Conservation (phyloP, 176 grass and related monocot species). For the Oryza coarctata region DNA sequence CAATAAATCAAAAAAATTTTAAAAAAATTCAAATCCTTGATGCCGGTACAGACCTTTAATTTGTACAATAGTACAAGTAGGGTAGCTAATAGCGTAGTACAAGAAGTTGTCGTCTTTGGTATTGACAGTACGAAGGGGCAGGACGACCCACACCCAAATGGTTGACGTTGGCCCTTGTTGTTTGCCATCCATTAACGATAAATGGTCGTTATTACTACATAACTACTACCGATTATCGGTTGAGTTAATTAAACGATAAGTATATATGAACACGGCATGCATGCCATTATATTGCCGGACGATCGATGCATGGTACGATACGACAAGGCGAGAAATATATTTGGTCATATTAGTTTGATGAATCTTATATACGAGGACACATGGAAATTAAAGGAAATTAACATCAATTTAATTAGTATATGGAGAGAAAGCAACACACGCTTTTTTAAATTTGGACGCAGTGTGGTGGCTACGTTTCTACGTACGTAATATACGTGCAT, state of each 20-base stretch:
- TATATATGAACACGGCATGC: not conserved
- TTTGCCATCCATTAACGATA: slow-evolving; percentile 15
- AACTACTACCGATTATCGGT: not conserved
- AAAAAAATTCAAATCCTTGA: too few relatives aligned
- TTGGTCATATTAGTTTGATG: slow-evolving; percentile 14
- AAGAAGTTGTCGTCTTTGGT: not conserved
- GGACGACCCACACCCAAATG: not conserved
- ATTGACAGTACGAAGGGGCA: not conserved
- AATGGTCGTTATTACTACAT: not conserved
- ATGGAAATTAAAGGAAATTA: not conserved
- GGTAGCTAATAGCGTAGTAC: not conserved
- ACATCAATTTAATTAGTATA: not conserved
- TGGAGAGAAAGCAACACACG: slow-evolving; percentile 25
- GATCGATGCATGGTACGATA: not conserved
- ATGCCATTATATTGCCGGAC: not conserved
- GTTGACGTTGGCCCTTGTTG: not conserved
- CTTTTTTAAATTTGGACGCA: slow-evolving; percentile 3
- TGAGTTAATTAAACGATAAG: not conserved
- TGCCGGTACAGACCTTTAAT: too few relatives aligned
- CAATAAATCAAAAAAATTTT: too few relatives aligned
- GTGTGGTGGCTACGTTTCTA: slow-evolving; percentile 18
- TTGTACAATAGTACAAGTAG: not conserved
- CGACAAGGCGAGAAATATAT: not conserved
- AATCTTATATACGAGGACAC: not conserved
- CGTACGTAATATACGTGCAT: not conserved